Conservation (phyloP, 139 green algal genomes). For the Chlorella sorokiniana region DNA sequence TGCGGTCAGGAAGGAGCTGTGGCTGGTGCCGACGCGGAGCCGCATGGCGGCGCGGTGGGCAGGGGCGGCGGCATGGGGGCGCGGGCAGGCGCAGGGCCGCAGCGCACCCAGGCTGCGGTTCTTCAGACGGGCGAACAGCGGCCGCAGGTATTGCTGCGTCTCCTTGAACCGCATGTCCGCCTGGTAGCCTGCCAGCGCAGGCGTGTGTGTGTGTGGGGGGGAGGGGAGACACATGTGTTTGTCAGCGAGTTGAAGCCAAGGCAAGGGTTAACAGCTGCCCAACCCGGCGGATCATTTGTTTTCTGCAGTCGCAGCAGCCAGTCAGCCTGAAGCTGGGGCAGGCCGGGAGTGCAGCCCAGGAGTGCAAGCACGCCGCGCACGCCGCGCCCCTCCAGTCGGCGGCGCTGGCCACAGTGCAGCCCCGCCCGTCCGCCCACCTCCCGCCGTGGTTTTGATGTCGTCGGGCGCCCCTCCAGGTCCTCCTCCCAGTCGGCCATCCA, state of each 20-base stretch:
- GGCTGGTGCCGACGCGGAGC: too few species aligned
- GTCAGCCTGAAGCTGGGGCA: too few species aligned
- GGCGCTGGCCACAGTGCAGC: neutral
- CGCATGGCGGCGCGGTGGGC: too few species aligned
- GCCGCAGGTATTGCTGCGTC: conserved; percentile 85
- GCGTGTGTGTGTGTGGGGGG: too few species aligned
- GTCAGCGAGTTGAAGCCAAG: neutral
- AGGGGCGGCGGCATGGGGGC: neutral
- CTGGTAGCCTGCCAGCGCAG: conserved; percentile 53
- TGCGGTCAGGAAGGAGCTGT: too few species aligned
- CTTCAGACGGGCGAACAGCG: conserved; percentile 82
- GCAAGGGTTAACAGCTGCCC: too few species aligned
- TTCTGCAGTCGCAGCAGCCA: too few species aligned
- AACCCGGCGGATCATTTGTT: too few species aligned
- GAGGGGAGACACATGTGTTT: neutral
- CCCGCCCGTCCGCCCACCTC: neutral
- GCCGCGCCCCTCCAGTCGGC: too few species aligned
- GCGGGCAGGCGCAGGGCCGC: neutral
- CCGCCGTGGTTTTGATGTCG: conserved; percentile 45
- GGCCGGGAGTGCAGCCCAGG: too few species aligned
- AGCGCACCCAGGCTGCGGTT: conserved; percentile 52
- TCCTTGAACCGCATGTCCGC: conserved; percentile 75
- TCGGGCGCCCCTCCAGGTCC: conserved; percentile 81
- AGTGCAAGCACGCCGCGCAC: too few species aligned
- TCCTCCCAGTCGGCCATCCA: conserved; percentile 84